phyloP scores from a whole-genome alignment of 2,329 filamentous ascomycete species.

The Gaeumannomyces sp. region DNA sequence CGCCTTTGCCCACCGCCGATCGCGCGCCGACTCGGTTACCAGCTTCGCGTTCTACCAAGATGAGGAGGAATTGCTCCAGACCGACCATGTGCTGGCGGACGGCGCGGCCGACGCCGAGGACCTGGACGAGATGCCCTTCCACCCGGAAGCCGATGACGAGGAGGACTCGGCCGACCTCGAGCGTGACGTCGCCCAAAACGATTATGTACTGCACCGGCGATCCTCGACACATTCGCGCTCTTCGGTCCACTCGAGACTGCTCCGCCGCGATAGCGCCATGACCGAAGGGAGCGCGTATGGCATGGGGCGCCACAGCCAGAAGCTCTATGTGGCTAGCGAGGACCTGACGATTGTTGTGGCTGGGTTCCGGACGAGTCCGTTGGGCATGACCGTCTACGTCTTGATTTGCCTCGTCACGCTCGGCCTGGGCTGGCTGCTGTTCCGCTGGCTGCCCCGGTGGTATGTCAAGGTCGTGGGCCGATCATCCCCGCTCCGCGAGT shows the following conservation, averaged over 20 bases:
- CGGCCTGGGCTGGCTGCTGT: conserved; percentile 75
- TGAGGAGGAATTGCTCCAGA: conserved; percentile 38
- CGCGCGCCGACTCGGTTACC: conserved; percentile 73
- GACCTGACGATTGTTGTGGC: conserved; percentile 91
- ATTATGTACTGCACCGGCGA: conserved; percentile 50
- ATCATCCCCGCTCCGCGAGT: conserved; percentile 62
- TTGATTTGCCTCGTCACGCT: conserved; percentile 64
- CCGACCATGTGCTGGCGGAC: conserved; percentile 24
- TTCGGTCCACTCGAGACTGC: conserved; percentile 58
- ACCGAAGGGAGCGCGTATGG: conserved; percentile 61
- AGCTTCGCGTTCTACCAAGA: conserved; percentile 89
- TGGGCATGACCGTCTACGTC: conserved; percentile 65
- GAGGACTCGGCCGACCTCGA: conserved; percentile 32
- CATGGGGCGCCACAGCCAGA: conserved; percentile 69
- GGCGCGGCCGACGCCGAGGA: conserved; percentile 25
- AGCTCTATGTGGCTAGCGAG: conserved; percentile 87
- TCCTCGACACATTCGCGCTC: conserved; percentile 54
- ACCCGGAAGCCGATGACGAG: conserved; percentile 28
- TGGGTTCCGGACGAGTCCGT: conserved; percentile 72
- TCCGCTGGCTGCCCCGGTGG: conserved; percentile 88
- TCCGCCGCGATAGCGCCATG: conserved; percentile 62
- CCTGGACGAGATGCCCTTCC: conserved; percentile 34
- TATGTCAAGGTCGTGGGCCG: conserved; percentile 70
- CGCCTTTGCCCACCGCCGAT: conserved; percentile 81
- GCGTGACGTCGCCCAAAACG: conserved; percentile 27